Evolutionary conservation across 768 basidiomycete genomes (phyloP).

Genomic region (Podaxis sp.): DNA sequence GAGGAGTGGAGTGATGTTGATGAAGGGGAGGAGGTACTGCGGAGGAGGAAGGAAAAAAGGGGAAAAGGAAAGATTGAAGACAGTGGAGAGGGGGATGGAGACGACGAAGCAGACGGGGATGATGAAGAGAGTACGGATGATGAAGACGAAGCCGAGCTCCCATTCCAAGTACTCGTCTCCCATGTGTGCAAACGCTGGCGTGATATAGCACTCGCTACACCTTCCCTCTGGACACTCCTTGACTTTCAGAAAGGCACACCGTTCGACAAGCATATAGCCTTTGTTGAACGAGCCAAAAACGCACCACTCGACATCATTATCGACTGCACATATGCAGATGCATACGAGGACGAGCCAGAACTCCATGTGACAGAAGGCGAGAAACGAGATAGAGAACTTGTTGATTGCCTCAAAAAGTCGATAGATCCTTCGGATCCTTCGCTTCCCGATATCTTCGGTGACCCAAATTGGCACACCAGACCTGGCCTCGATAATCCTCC

Average conservation of each 20-base stretch:
- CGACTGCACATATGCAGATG: constrained; percentile 38
- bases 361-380: constrained; percentile 16
- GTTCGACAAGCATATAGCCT: constrained; percentile 41
- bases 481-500: constrained; percentile 11
- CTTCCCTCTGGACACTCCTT: constrained; percentile 57
- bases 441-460: not conserved
- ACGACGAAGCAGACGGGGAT: constrained; percentile 20
- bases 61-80: not conserved
- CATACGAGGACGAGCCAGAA: constrained; percentile 27
- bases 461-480: constrained; percentile 2
- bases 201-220: constrained; percentile 47
- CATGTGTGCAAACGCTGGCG: constrained; percentile 68
- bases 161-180: constrained; percentile 56
- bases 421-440: constrained; percentile 15
- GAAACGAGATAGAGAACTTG: constrained; percentile 21
- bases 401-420: constrained; percentile 14
- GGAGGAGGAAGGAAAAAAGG: constrained; percentile 15
- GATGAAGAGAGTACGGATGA: constrained; percentile 12
- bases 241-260: constrained; percentile 38
- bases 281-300: constrained; percentile 54
- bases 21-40: constrained; percentile 16
- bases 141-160: constrained; percentile 20
- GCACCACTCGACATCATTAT: constrained; percentile 56
- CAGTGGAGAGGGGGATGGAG: not conserved
- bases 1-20: constrained; percentile 21